Conservation (phyloP, 768 basidiomycete species). For the Phylloporus arenicola region DNA sequence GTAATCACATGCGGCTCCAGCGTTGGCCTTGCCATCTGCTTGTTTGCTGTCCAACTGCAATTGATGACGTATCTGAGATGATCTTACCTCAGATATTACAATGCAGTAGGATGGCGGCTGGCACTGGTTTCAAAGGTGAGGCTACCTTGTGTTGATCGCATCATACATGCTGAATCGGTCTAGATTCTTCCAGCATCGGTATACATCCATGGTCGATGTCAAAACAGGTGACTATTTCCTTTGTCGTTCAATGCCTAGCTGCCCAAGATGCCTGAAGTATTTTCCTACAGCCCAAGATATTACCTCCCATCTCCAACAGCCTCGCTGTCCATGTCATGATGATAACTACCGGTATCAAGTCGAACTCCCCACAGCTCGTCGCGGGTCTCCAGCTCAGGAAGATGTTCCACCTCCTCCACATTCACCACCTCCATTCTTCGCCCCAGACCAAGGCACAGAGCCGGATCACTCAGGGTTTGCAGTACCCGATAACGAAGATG, state of each 20-base stretch:
- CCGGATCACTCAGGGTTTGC: neutral
- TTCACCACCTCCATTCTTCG: neutral
- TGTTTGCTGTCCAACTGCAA: too few relatives aligned
- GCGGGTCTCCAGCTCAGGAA: neutral
- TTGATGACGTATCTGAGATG: too few relatives aligned
- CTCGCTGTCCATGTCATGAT: neutral
- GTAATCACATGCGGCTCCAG: too few relatives aligned
- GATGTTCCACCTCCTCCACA: too few relatives aligned
- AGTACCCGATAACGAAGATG: neutral
- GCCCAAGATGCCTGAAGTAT: neutral
- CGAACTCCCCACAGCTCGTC: neutral
- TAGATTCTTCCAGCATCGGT: neutral
- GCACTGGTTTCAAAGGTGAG: too few relatives aligned
- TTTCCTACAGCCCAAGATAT: neutral
- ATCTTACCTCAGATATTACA: too few relatives aligned
- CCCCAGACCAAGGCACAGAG: neutral
- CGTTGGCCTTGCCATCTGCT: too few relatives aligned
- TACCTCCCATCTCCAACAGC: neutral
- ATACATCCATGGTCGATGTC: neutral
- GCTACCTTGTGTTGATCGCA: too few relatives aligned
- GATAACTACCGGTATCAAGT: neutral
- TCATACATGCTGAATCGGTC: too few relatives aligned
- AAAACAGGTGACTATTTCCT: neutral
- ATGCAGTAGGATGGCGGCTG: too few relatives aligned
- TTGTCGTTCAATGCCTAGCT: neutral